Percentiles rank a stretch among this genome's conserved stretches.
These are phyloP conservation scores for Chalciporus sphaerocephalus DNA, from an alignment of 768 basidiomycete genomes.

Conservation along the genomic window DNA sequence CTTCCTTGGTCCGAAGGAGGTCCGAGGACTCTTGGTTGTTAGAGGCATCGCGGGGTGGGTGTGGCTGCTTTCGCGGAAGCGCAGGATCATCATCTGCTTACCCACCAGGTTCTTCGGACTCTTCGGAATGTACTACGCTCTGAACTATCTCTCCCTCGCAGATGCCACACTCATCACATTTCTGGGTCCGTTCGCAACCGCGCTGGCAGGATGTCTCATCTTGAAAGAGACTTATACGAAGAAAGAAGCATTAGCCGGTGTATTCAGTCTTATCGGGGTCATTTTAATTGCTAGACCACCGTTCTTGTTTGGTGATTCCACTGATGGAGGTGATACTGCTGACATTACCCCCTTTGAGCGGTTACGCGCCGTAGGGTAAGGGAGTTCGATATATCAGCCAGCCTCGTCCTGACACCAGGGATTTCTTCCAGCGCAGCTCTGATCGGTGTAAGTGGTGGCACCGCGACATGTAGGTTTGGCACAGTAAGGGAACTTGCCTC, in stretches of 20 bases:
- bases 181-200: conserved; percentile 62
- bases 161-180: conserved; percentile 79
- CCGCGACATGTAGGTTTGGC: conserved; percentile 63
- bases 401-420: neutral
- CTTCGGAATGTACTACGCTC: conserved; percentile 63
- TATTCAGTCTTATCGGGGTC: conserved; percentile 70
- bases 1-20: conserved; percentile 62
- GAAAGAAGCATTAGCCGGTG: conserved; percentile 55
- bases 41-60: conserved; percentile 64
- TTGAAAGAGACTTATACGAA: conserved; percentile 55
- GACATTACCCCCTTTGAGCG: conserved; percentile 33
- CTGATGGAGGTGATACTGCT: neutral
- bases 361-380: conserved; percentile 56
- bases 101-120: conserved; percentile 62
- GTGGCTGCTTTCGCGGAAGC: neutral
- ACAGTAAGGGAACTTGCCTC: neutral
- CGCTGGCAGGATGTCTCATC: conserved; percentile 56
- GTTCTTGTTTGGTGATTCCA: conserved; percentile 58
- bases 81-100: neutral
- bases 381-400: neutral
- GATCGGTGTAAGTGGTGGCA: conserved; percentile 57
- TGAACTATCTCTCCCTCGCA: conserved; percentile 71
- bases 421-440: conserved; percentile 48
- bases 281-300: conserved; percentile 77
- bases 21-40: conserved; percentile 51